phyloP scores from a whole-genome alignment of 2,329 filamentous ascomycete species.

The Bipolaris zeicola region DNA sequence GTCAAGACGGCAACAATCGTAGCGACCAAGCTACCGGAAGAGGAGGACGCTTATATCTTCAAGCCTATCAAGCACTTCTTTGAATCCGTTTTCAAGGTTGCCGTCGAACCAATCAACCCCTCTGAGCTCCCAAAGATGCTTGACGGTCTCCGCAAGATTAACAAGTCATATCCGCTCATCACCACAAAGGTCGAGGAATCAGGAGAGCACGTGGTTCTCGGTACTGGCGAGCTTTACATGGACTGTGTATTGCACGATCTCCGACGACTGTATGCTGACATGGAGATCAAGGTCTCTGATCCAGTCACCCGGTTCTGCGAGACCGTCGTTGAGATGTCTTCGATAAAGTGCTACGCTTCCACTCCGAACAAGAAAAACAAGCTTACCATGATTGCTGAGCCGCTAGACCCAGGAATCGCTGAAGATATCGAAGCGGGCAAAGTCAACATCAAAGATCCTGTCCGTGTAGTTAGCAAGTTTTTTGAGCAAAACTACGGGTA shows the following conservation, averaged over 20 bases:
- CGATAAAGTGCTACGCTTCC: constrained; percentile 96
- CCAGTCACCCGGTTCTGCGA: constrained; percentile 97
- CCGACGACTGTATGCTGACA: constrained; percentile 90
- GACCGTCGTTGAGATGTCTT: constrained; percentile 95
- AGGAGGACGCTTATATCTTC: constrained; percentile 96
- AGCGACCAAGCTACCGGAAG: constrained; percentile 76
- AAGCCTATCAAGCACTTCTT: constrained; percentile 92
- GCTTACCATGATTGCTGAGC: constrained; percentile 97
- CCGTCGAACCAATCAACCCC: constrained; percentile 96
- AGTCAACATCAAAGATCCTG: constrained; percentile 90
- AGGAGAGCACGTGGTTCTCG: constrained; percentile 92
- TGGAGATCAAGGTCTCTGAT: constrained; percentile 99
- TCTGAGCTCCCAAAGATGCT: constrained; percentile 99
- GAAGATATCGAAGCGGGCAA: constrained; percentile 90
- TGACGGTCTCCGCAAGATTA: constrained; percentile 92
- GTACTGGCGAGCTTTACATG: constrained; percentile 99
- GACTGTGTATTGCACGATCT: constrained; percentile 97
- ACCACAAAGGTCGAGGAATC: constrained; percentile 98
- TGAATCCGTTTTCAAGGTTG: constrained; percentile 96
- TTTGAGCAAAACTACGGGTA: constrained; percentile 98
- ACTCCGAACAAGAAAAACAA: constrained; percentile 99
- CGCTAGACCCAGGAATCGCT: constrained; percentile 91
- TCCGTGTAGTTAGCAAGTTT: constrained; percentile 91
- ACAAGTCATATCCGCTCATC: constrained; percentile 96
- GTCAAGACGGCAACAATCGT: constrained; percentile 96